These are phyloP conservation scores for Lasiosphaeris hirsuta DNA, from an alignment of 495 filamentous ascomycete genomes.

Conservation along the genomic window DNA sequence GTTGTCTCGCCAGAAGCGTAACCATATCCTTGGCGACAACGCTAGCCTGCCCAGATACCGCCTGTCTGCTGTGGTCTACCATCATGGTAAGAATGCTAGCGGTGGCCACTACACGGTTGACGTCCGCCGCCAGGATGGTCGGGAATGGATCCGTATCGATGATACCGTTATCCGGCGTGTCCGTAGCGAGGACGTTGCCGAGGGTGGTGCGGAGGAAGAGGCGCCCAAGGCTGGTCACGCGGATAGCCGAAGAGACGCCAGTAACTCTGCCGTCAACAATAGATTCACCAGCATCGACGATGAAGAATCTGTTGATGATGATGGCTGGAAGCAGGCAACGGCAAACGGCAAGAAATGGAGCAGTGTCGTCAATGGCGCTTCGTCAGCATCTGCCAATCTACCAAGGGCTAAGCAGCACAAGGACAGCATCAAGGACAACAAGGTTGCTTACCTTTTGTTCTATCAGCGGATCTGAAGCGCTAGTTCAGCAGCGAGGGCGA, in stretches of 20 bases:
- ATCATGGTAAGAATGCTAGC: conserved; percentile 92
- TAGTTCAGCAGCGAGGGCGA: too few relatives aligned
- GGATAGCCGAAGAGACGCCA: conserved; percentile 38
- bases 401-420: conserved; percentile 63
- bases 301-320: conserved; percentile 65
- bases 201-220: conserved; percentile 77
- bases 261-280: conserved; percentile 43
- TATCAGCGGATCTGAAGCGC: conserved; percentile 68
- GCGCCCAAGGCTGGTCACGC: conserved; percentile 58
- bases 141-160: conserved; percentile 93
- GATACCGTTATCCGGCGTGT: conserved; percentile 88
- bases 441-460: conserved; percentile 94
- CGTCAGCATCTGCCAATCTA: conserved; percentile 40
- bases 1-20: conserved; percentile 73
- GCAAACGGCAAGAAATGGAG: conserved; percentile 65
- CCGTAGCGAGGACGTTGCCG: conserved; percentile 84
- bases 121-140: conserved; percentile 86
- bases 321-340: conserved; percentile 85
- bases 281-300: conserved; percentile 66
- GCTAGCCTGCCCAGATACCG: conserved; percentile 70
- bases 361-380: conserved; percentile 57
- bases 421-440: conserved; percentile 81
- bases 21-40: conserved; percentile 57
- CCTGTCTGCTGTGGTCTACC: conserved; percentile 90
- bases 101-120: conserved; percentile 97